These are phyloP conservation scores for Calonectria naviculata DNA, from an alignment of 2,329 filamentous ascomycete genomes.

Conservation along the genomic window DNA sequence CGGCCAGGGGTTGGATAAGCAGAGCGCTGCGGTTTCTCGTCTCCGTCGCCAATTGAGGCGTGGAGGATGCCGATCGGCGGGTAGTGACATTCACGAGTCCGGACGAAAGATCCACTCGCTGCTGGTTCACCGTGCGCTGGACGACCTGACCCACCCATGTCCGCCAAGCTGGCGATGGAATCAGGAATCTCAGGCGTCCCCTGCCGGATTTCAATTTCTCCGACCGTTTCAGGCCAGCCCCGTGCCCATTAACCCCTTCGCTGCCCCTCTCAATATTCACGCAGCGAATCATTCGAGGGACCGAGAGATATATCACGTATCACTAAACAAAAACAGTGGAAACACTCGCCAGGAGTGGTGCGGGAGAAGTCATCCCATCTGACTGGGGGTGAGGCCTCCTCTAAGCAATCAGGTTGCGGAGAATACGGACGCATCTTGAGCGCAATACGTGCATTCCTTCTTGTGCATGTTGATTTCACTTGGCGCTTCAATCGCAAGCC, in stretches of 20 bases:
- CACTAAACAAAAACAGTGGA: not conserved
- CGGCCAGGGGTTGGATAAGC: not conserved
- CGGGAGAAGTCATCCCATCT: too few relatives aligned
- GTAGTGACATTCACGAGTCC: not conserved
- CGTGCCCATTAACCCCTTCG: too few relatives aligned
- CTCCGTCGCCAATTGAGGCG: not conserved
- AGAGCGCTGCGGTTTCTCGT: not conserved
- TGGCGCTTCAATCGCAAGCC: not conserved
- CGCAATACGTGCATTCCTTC: too few relatives aligned
- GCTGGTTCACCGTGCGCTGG: not conserved
- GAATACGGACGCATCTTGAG: too few relatives aligned
- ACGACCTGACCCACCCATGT: not conserved
- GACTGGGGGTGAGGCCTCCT: not conserved
- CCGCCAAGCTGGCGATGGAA: not conserved
- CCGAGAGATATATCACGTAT: not conserved
- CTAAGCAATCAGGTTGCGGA: too few relatives aligned
- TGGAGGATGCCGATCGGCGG: not conserved
- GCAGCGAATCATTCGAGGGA: not conserved
- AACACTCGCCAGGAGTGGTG: too few relatives aligned
- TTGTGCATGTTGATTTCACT: not conserved
- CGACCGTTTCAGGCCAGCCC: not conserved
- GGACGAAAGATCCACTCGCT: not conserved
- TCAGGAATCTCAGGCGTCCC: not conserved
- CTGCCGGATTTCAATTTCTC: conserved; percentile 5
- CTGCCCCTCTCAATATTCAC: not conserved